phyloP scores from a whole-genome alignment of 768 basidiomycete species.

The Phylloporus rhodoxanthus region DNA sequence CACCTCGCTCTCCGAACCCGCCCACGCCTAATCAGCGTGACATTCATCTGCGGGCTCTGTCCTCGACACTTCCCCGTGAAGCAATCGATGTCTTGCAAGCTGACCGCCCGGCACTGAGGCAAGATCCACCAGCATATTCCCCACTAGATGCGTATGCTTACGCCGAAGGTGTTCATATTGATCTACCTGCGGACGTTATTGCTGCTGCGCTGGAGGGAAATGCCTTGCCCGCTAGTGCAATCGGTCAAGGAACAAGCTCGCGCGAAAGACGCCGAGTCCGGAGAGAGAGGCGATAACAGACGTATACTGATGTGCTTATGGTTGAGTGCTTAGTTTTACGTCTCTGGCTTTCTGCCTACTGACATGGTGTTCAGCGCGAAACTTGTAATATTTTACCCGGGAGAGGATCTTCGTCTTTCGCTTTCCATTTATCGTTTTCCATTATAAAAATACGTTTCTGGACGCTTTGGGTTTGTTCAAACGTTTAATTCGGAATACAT shows the following conservation, averaged over 20 bases:
- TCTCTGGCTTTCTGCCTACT: constrained; percentile 2
- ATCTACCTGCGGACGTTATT: constrained; percentile 89
- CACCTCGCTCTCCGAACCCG: constrained; percentile 71
- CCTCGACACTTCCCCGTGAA: constrained; percentile 16
- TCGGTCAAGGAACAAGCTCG: constrained; percentile 45
- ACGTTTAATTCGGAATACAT: constrained; percentile 25
- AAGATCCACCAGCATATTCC: constrained; percentile 82
- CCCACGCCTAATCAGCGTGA: constrained; percentile 82
- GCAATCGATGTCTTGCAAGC: constrained; percentile 26
- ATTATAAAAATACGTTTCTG: constrained; percentile 18
- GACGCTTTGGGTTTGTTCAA: constrained; percentile 17
- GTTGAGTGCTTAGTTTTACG: constrained; percentile 6
- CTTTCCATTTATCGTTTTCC: constrained; percentile 17
- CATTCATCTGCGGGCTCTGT: constrained; percentile 68
- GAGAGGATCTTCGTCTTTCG: constrained; percentile 21
- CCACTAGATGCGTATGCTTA: constrained; percentile 83
- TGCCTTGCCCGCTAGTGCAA: constrained; percentile 51
- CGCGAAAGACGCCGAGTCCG: constrained; percentile 57
- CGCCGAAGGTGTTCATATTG: constrained; percentile 85
- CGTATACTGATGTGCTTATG: neutral
- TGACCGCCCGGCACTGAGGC: constrained; percentile 36
- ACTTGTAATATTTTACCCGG: constrained; percentile 14
- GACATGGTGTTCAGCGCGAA: constrained; percentile 10
- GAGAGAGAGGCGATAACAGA: constrained; percentile 36
- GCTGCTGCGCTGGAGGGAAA: constrained; percentile 80